phyloP scores from a whole-genome alignment of 2,329 filamentous ascomycete genomes.

The Elsinoe ampelina region DNA sequence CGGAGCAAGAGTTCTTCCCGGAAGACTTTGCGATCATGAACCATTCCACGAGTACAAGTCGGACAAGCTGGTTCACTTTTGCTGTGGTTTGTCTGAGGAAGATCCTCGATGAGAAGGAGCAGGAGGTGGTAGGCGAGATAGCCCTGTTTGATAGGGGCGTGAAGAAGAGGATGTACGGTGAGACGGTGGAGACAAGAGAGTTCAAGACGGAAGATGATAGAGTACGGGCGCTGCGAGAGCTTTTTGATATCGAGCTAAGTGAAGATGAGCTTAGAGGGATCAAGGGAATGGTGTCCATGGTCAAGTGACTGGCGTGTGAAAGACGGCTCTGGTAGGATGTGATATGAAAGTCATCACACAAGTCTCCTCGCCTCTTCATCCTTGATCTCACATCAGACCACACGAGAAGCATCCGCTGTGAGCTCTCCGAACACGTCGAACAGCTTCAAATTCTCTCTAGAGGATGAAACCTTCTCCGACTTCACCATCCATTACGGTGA shows the following conservation, averaged over 20 bases:
- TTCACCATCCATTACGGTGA: background rate
- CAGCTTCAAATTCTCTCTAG: background rate
- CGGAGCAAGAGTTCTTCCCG: slow-evolving; percentile 53
- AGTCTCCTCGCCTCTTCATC: background rate
- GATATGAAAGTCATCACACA: background rate
- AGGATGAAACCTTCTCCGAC: background rate
- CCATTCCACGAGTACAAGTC: slow-evolving; percentile 43
- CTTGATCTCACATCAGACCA: background rate
- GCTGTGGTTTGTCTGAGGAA: slow-evolving; percentile 47
- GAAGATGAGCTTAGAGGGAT: slow-evolving; percentile 32
- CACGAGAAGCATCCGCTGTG: background rate
- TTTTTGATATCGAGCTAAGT: slow-evolving; percentile 36
- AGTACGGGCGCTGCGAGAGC: slow-evolving; percentile 34
- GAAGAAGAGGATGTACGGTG: slow-evolving; percentile 37
- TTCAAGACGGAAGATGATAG: slow-evolving; percentile 36
- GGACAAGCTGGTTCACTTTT: slow-evolving; percentile 45
- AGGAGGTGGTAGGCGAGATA: slow-evolving; percentile 29
- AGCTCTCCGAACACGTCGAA: background rate
- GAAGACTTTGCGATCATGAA: slow-evolving; percentile 55
- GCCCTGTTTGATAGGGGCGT: slow-evolving; percentile 36
- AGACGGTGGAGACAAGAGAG: slow-evolving; percentile 32
- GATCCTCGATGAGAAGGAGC: slow-evolving; percentile 35
- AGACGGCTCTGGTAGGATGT: background rate
- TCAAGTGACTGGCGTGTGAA: slow-evolving; percentile 1
- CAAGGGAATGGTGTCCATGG: slow-evolving; percentile 12